Percentiles rank a stretch among this genome's conserved stretches.
These are phyloP conservation scores for Rhizoctonia solani DNA, from an alignment of 1,284 basidiomycete genomes.

Conservation along the genomic window DNA sequence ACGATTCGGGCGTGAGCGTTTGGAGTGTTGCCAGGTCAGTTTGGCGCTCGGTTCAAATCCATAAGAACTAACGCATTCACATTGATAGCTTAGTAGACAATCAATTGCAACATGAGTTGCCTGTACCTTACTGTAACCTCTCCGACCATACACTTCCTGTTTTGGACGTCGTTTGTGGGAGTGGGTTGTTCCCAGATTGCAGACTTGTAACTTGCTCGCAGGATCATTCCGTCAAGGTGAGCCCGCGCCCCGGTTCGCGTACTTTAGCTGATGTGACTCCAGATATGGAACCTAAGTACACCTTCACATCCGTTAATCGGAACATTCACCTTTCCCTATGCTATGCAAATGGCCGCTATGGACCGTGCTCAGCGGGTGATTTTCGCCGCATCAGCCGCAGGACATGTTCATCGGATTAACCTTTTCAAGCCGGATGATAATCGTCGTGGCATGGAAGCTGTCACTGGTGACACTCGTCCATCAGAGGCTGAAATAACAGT, in stretches of 20 bases:
- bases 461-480: conserved; percentile 69
- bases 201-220: conserved; percentile 80
- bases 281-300: conserved; percentile 75
- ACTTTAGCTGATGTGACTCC: conserved; percentile 41
- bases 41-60: conserved; percentile 8
- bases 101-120: conserved; percentile 66
- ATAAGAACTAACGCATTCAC: conserved; percentile 16
- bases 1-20: conserved; percentile 86
- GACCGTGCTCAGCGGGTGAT: conserved; percentile 86
- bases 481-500: conserved; percentile 56
- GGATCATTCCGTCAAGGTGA: conserved; percentile 91
- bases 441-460: conserved; percentile 59
- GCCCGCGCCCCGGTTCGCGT: conserved; percentile 34
- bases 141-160: conserved; percentile 92
- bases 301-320: conserved; percentile 74
- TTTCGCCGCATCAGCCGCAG: conserved; percentile 75
- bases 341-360: conserved; percentile 70
- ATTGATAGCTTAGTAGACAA: conserved; percentile 61
- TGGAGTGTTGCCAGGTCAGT: conserved; percentile 86
- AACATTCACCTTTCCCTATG: conserved; percentile 81
- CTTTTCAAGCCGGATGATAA: conserved; percentile 67
- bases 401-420: conserved; percentile 78
- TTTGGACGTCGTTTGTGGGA: conserved; percentile 77
- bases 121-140: conserved; percentile 77
- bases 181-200: conserved; percentile 77